phyloP scores from a whole-genome alignment of 495 filamentous ascomycete species.

The Thermochaetoides thermophila region DNA sequence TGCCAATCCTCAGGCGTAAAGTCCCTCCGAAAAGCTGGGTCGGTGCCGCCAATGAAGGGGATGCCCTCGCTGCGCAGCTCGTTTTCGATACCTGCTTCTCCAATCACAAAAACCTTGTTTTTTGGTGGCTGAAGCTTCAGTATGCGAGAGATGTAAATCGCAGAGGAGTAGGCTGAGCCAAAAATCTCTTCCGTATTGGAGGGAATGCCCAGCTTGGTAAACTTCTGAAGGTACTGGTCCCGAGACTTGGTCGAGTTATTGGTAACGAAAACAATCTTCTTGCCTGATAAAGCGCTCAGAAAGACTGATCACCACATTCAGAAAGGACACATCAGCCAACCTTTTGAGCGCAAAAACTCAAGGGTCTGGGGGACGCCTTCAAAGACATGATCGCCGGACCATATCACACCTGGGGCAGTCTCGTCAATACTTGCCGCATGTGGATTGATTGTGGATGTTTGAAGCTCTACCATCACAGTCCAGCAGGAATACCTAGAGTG shows the following conservation, averaged over 20 bases:
- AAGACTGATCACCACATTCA: no score
- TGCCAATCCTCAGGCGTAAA: conserved; percentile 68
- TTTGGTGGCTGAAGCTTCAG: conserved; percentile 58
- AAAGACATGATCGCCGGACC: conserved; percentile 86
- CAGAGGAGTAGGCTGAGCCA: conserved; percentile 83
- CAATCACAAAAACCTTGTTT: conserved; percentile 87
- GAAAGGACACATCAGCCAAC: no score
- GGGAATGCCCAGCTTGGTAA: conserved; percentile 69
- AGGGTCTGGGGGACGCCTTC: conserved; percentile 71
- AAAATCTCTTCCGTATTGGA: conserved; percentile 80
- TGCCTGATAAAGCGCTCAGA: no score
- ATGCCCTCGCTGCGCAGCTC: conserved; percentile 68
- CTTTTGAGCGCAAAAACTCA: conserved; percentile 61
- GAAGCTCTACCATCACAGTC: conserved; percentile 77
- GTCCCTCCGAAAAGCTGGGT: conserved; percentile 58
- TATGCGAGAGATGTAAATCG: conserved; percentile 92
- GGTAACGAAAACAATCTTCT: conserved; percentile 89
- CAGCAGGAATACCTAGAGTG: conserved; percentile 68
- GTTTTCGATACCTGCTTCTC: conserved; percentile 80
- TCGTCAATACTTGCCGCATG: conserved; percentile 2
- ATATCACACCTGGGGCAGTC: conserved; percentile 62
- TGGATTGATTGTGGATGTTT: not conserved
- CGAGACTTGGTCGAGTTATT: conserved; percentile 98
- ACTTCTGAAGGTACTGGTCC: conserved; percentile 79
- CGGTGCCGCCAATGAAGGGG: conserved; percentile 76